Percentiles rank a stretch among this genome's conserved stretches.
These are phyloP conservation scores for Paramecium bursaria DNA, from an alignment of 73 alveolate species.

Conservation along the genomic window DNA sequence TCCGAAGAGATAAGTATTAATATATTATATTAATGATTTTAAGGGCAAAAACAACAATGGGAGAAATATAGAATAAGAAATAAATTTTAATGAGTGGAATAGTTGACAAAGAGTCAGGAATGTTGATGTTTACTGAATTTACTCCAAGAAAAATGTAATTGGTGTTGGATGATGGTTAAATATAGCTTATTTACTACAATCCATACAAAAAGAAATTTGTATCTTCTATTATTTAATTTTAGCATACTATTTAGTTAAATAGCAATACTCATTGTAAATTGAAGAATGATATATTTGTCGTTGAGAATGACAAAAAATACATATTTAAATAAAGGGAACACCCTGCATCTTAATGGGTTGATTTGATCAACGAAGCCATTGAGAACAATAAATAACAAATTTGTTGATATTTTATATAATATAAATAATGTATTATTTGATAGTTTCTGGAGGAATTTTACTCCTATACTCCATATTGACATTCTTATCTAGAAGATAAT, in stretches of 20 bases:
- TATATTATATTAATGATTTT: neutral
- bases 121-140: slow-evolving; percentile 1
- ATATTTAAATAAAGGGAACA: slow-evolving; percentile 52
- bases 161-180: neutral
- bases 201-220: slow-evolving; percentile 53
- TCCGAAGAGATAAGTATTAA: no score
- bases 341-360: slow-evolving; percentile 53
- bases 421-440: no score
- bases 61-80: slow-evolving; percentile 6
- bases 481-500: no score
- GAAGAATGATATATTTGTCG: neutral
- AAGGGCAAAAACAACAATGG: slow-evolving; percentile 20
- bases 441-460: no score
- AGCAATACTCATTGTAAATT: slow-evolving; percentile 1
- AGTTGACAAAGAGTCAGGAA: slow-evolving; percentile 50
- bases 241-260: slow-evolving; percentile 29
- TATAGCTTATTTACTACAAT: slow-evolving; percentile 21
- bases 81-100: slow-evolving; percentile 24
- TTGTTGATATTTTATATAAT: neutral
- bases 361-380: slow-evolving; percentile 20
- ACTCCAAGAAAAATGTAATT: slow-evolving; percentile 56
- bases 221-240: neutral
- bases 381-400: slow-evolving; percentile 10
- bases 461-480: no score
- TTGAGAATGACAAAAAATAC: slow-evolving; percentile 7